These are phyloP conservation scores for Leccinum subgranulosum DNA, from an alignment of 768 basidiomycete genomes.

Conservation along the genomic window DNA sequence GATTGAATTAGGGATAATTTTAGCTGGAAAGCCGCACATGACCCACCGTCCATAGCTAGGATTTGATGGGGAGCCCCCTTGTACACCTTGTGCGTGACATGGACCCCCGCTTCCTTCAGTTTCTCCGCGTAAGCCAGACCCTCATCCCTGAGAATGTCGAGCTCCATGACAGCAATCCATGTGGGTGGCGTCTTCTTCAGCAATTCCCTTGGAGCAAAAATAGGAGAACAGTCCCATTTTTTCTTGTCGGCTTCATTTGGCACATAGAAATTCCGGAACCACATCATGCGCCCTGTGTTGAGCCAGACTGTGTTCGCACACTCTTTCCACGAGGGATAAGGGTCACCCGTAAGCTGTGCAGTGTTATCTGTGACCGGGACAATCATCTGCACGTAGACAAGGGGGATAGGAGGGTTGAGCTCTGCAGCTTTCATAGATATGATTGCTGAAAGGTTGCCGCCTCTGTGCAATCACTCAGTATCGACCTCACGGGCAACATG, in stretches of 20 bases:
- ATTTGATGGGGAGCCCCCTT: slow-evolving; percentile 67
- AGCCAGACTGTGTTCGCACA: slow-evolving; percentile 65
- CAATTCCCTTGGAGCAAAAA: slow-evolving; percentile 60
- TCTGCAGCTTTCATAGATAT: slow-evolving; percentile 62
- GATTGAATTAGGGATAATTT: not conserved
- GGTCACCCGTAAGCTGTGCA: slow-evolving; percentile 37
- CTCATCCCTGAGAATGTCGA: slow-evolving; percentile 69
- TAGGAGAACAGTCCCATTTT: slow-evolving; percentile 71
- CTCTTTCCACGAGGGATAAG: slow-evolving; percentile 52
- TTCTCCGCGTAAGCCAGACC: slow-evolving; percentile 63
- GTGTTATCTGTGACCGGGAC: slow-evolving; percentile 81
- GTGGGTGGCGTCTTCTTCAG: slow-evolving; percentile 52
- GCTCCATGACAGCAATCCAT: slow-evolving; percentile 65
- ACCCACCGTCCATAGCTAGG: slow-evolving; percentile 72
- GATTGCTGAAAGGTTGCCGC: slow-evolving; percentile 69
- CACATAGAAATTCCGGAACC: slow-evolving; percentile 70
- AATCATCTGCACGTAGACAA: slow-evolving; percentile 62
- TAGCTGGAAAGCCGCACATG: not conserved
- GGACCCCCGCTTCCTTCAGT: slow-evolving; percentile 50
- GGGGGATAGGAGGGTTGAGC: slow-evolving; percentile 45
- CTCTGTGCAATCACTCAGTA: slow-evolving; percentile 39
- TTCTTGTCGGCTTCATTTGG: slow-evolving; percentile 57
- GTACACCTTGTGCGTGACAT: slow-evolving; percentile 56
- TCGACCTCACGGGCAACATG: not conserved
- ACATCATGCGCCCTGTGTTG: slow-evolving; percentile 60